phyloP scores from a whole-genome alignment of 139 green algal genomes.

The Chlamydomonas eustigma region DNA sequence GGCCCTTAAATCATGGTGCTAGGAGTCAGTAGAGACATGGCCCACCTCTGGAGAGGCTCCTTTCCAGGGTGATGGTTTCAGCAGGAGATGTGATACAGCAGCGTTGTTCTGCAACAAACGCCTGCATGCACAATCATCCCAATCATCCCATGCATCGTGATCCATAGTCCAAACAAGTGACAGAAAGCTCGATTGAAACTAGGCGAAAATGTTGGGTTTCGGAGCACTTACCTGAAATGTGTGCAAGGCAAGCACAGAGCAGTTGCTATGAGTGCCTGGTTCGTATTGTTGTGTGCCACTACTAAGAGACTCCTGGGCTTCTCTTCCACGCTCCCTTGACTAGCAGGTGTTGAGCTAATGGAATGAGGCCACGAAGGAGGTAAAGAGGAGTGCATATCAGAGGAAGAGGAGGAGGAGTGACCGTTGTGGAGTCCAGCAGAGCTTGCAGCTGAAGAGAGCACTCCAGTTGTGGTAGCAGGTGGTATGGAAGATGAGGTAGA shows the following conservation, averaged over 20 bases:
- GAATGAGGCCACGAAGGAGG: not conserved
- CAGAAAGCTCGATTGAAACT: not conserved
- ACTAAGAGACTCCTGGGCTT: slow-evolving; percentile 55
- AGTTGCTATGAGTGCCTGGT: slow-evolving; percentile 80
- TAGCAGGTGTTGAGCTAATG: too few relatives aligned
- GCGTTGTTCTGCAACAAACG: slow-evolving; percentile 7
- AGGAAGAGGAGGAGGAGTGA: too few relatives aligned
- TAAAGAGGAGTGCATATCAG: not conserved
- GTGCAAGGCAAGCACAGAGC: slow-evolving; percentile 68
- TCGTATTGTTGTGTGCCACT: slow-evolving; percentile 95
- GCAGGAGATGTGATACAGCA: not conserved
- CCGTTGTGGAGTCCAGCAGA: too few relatives aligned
- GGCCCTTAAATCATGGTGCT: not conserved
- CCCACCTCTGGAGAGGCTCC: not conserved
- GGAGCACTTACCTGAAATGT: slow-evolving; percentile 71
- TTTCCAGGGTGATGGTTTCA: not conserved
- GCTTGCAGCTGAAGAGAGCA: too few relatives aligned
- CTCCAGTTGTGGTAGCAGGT: too few relatives aligned
- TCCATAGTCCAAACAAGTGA: not conserved
- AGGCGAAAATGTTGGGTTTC: slow-evolving; percentile 26
- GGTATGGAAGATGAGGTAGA: not conserved
- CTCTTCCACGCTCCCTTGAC: too few relatives aligned
- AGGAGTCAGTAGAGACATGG: not conserved
- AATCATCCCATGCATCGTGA: not conserved
- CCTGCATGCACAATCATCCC: not conserved